Percentiles rank a stretch among this genome's conserved stretches.
Conservation (phyloP, 140 eudicot species). For the Flaveria floridana region DNA sequence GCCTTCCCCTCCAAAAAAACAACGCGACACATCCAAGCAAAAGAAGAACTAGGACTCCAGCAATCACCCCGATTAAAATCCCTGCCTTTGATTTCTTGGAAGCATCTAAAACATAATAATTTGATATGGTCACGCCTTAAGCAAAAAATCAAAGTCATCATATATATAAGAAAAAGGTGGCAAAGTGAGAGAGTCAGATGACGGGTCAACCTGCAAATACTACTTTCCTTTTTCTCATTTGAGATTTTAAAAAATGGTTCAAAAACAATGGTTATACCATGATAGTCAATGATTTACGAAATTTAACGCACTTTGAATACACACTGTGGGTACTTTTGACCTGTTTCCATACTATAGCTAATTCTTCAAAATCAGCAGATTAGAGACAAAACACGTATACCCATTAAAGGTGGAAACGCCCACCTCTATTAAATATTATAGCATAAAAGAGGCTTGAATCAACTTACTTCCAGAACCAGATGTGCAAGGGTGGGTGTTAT, state of each 20-base stretch:
- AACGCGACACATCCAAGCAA: slow-evolving; percentile 53
- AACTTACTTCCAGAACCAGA: slow-evolving; percentile 64
- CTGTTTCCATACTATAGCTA: background rate
- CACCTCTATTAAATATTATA: background rate
- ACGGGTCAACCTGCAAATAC: background rate
- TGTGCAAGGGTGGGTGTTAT: slow-evolving; percentile 48
- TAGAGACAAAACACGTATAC: background rate
- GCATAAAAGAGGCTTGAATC: slow-evolving; percentile 12
- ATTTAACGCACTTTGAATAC: no score
- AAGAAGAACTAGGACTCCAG: slow-evolving; percentile 59
- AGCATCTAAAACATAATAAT: slow-evolving; percentile 47
- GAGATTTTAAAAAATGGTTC: background rate
- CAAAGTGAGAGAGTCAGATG: background rate
- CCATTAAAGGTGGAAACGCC: background rate
- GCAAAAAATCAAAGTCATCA: background rate
- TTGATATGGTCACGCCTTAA: slow-evolving; percentile 16
- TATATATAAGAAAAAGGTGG: background rate
- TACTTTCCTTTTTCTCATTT: background rate
- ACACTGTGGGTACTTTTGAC: background rate
- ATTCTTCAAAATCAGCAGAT: background rate
- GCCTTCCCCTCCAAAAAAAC: slow-evolving; percentile 60
- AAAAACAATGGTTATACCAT: background rate
- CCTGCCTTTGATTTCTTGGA: slow-evolving; percentile 65
- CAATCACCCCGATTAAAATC: slow-evolving; percentile 53
- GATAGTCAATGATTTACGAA: background rate